Conservation (phyloP, 2,329 filamentous ascomycete species). For the Celoporthe dispersa region DNA sequence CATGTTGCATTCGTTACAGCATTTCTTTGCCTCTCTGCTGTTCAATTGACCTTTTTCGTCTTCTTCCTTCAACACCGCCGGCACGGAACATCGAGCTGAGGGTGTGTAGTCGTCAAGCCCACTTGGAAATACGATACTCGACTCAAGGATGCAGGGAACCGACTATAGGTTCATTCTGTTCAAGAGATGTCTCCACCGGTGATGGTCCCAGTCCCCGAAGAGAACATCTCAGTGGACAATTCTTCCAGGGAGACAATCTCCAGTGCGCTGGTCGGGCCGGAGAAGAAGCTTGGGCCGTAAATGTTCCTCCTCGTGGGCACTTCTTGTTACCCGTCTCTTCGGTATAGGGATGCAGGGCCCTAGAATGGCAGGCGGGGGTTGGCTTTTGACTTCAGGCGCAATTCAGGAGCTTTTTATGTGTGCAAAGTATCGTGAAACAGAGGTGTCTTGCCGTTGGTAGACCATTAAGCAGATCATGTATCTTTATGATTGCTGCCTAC, state of each 20-base stretch:
- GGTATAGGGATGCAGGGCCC: background rate
- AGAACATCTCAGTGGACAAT: background rate
- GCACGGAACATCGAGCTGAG: background rate
- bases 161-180: background rate
- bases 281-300: background rate
- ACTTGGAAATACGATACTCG: background rate
- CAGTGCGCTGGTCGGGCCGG: background rate
- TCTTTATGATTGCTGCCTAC: background rate
- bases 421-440: background rate
- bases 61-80: background rate
- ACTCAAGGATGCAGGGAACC: background rate
- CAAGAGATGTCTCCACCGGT: background rate
- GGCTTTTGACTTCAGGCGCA: background rate
- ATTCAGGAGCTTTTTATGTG: background rate
- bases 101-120: background rate
- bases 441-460: background rate
- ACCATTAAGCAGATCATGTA: background rate
- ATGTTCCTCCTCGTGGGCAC: background rate
- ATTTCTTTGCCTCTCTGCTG: background rate
- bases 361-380: background rate
- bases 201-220: background rate
- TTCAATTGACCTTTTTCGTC: background rate
- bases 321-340: background rate
- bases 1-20: slow-evolving; percentile 28
- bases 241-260: background rate